phyloP scores from a whole-genome alignment of 1,284 basidiomycete species.

The Moesziomyces globuligerus region DNA sequence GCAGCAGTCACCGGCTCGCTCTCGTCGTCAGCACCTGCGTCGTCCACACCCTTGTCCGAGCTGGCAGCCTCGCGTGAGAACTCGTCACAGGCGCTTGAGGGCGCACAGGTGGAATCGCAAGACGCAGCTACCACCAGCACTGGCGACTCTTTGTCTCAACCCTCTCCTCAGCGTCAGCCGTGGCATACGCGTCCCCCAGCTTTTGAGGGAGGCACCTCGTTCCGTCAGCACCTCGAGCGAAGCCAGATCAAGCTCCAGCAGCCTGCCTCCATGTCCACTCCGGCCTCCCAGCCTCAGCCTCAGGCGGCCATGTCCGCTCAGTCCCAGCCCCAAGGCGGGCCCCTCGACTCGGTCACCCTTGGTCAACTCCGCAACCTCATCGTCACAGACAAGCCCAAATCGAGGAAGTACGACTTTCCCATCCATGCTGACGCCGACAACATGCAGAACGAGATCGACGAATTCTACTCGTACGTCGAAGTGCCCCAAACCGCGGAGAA shows the following conservation, averaged over 20 bases:
- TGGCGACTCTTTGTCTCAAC: not conserved
- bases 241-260: constrained; percentile 24
- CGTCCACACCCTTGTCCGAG: not conserved
- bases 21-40: constrained; percentile 9
- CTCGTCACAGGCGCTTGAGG: no score
- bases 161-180: constrained; percentile 7
- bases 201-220: constrained; percentile 18
- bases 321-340: constrained; percentile 27
- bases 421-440: constrained; percentile 81
- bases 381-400: constrained; percentile 44
- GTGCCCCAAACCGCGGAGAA: constrained; percentile 90
- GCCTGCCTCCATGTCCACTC: constrained; percentile 20
- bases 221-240: constrained; percentile 37
- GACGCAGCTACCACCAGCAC: not conserved
- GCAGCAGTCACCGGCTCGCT: constrained; percentile 25
- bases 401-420: constrained; percentile 55
- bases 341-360: constrained; percentile 53
- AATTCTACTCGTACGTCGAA: constrained; percentile 98
- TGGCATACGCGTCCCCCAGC: constrained; percentile 12
- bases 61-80: no score
- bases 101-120: not conserved
- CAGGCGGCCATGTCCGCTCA: constrained; percentile 12
- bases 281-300: constrained; percentile 12
- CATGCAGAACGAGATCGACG: constrained; percentile 93
- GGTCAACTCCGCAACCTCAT: constrained; percentile 55